Base-by-base conservation (phyloP, 192 early-diverging fungal genomes). In the Entophlyctis luteolus region DNA sequence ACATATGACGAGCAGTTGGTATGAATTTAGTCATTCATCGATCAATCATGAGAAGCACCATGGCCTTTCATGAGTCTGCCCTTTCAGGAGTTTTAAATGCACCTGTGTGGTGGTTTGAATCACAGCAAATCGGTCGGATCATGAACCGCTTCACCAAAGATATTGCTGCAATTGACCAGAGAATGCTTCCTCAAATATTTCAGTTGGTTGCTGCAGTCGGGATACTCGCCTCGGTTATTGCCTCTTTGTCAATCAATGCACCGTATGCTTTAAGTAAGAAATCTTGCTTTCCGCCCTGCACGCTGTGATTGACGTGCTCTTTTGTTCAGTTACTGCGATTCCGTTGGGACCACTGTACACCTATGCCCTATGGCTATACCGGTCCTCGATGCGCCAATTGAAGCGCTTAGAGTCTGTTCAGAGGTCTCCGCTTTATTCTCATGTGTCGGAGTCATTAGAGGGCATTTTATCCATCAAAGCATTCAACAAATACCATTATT, bases 111-210 rank as follows among this genome's bases (percentile, higher is more conserved):
- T 65, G 47, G 48, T 65, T 65, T 35, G 62, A 65, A n/a, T 33
- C 27, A 2, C 62, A 65, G 33, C 80, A 86, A 0, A 77, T 84
- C 18, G 91, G 90, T 12, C 81, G 82, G 8, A 82, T 92, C 16
- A 55, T 92, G 36, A 83, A 87, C 35, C 77, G 87, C 52, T 84
- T 91, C 36, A 74, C 77, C 37, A 59, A 76, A 46, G 78, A 79
- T 54, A 55, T 79, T 28, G 71, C 72, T 20, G 54, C 79, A 4
- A 72, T 83, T 34, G 87, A 89, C 62, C 81, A 83, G 37, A 50
- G 77, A 32, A 68, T 91, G 8, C 78, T 53, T n/a, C 52, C 52
- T 16, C 45, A 50, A 57, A 36, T 65, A 8, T 65, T 52, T 48
- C 62, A 65, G 32, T 6, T 65, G 38, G 36, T 65, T 48, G 62